Conservation (phyloP, 1,284 basidiomycete species). For the Flammula alnicola region DNA sequence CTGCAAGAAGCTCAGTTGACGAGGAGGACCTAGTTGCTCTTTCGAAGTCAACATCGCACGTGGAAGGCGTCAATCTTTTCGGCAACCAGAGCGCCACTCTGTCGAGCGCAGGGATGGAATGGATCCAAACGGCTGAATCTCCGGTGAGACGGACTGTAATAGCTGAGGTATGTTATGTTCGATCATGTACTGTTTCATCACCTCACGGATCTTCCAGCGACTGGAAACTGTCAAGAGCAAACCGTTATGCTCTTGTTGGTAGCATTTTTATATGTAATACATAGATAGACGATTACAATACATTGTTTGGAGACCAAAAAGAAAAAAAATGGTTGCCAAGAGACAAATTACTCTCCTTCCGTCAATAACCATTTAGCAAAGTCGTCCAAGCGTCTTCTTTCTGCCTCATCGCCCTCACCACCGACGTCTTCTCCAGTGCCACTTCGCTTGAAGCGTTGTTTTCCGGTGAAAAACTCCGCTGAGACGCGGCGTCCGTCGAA, state of each 20-base stretch:
- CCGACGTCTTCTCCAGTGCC: conserved; percentile 63
- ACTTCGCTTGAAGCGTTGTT: conserved; percentile 81
- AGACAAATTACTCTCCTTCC: conserved; percentile 62
- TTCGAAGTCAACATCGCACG: conserved; percentile 75
- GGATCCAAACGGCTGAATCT: conserved; percentile 61
- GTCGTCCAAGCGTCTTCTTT: conserved; percentile 84
- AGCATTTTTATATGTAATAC: conserved; percentile 21
- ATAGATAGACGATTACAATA: conserved; percentile 18
- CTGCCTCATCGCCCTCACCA: conserved; percentile 70
- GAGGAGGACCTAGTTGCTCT: conserved; percentile 75
- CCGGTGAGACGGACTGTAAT: conserved; percentile 64
- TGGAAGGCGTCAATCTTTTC: conserved; percentile 49
- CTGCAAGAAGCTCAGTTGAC: conserved; percentile 53
- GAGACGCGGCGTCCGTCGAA: conserved; percentile 87
- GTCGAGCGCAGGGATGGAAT: conserved; percentile 58
- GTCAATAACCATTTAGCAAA: conserved; percentile 88
- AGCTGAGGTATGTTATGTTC: conserved; percentile 58
- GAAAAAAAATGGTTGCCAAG: conserved; percentile 8
- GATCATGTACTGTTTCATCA: neutral
- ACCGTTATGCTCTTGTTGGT: conserved; percentile 77
- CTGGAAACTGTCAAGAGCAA: conserved; percentile 71
- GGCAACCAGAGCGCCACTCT: conserved; percentile 51
- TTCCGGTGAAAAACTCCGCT: conserved; percentile 82
- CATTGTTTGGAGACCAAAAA: conserved; percentile 5
- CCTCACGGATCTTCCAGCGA: conserved; percentile 49